phyloP scores from a whole-genome alignment of 345 rosid genomes.

The Melaleuca alternifolia region DNA sequence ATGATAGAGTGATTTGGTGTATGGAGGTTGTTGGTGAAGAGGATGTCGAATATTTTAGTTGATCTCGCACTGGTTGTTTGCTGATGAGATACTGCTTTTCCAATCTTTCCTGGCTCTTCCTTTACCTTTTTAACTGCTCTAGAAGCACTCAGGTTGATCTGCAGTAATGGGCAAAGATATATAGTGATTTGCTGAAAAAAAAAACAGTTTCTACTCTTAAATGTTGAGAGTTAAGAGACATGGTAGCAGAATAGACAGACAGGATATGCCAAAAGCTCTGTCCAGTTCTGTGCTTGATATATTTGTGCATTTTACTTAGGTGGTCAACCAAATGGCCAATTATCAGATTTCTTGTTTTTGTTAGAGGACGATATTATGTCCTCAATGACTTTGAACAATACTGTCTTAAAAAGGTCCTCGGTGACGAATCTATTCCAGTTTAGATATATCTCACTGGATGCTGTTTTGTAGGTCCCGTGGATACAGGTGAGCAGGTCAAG shows the following conservation, averaged over 20 bases:
- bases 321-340: background rate
- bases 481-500: slow-evolving; percentile 92
- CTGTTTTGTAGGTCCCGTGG: slow-evolving; percentile 72
- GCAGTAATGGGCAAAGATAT: background rate
- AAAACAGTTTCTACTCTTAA: background rate
- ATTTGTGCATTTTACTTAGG: background rate
- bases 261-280: background rate
- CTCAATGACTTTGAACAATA: background rate
- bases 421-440: background rate
- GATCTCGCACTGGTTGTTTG: background rate
- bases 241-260: background rate
- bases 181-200: background rate
- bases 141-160: background rate
- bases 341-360: background rate
- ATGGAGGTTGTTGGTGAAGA: background rate
- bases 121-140: background rate
- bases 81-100: background rate
- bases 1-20: background rate
- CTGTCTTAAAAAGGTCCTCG: background rate
- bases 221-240: background rate
- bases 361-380: background rate
- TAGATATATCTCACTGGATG: background rate
- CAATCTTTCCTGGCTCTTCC: background rate
- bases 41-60: background rate
- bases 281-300: background rate